These are phyloP conservation scores for Panellus pusillus DNA, from an alignment of 768 basidiomycete species.

Conservation along the genomic window DNA sequence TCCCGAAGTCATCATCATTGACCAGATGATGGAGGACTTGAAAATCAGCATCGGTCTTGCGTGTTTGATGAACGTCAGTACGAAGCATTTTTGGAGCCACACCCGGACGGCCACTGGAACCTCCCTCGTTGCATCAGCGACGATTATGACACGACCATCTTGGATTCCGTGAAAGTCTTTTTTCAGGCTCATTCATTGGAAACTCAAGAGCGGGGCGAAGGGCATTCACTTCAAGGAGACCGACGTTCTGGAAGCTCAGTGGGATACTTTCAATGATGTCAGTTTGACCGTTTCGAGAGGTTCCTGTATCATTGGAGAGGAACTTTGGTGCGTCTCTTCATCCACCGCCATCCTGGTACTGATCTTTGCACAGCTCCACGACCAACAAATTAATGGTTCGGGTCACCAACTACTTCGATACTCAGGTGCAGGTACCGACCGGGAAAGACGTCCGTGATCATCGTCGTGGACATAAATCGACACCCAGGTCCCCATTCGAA, in stretches of 20 bases:
- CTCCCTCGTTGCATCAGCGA: conserved; percentile 85
- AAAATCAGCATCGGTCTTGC: conserved; percentile 89
- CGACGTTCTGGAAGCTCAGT: conserved; percentile 94
- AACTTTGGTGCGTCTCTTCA: conserved; percentile 72
- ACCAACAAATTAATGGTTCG: conserved; percentile 93
- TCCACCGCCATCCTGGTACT: background rate
- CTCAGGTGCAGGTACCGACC: conserved; percentile 79
- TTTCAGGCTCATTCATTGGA: conserved; percentile 94
- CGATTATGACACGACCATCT: conserved; percentile 87
- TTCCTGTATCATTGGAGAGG: conserved; percentile 89
- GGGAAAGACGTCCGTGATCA: conserved; percentile 37
- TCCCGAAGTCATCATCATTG: conserved; percentile 86
- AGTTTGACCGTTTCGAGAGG: conserved; percentile 86
- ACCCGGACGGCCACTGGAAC: conserved; percentile 85
- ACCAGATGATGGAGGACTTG: conserved; percentile 92
- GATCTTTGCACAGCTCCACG: conserved; percentile 58
- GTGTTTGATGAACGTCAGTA: conserved; percentile 96
- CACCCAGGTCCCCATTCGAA: conserved; percentile 30
- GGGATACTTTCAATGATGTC: conserved; percentile 92
- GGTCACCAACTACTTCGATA: conserved; percentile 92
- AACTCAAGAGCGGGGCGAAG: conserved; percentile 88
- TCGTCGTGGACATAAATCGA: conserved; percentile 19
- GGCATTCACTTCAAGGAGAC: conserved; percentile 97
- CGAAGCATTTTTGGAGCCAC: conserved; percentile 85
- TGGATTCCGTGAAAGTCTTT: conserved; percentile 86